phyloP scores from a whole-genome alignment of 371 early-diverging fungal species.

The Phascolomyces articulosus region DNA sequence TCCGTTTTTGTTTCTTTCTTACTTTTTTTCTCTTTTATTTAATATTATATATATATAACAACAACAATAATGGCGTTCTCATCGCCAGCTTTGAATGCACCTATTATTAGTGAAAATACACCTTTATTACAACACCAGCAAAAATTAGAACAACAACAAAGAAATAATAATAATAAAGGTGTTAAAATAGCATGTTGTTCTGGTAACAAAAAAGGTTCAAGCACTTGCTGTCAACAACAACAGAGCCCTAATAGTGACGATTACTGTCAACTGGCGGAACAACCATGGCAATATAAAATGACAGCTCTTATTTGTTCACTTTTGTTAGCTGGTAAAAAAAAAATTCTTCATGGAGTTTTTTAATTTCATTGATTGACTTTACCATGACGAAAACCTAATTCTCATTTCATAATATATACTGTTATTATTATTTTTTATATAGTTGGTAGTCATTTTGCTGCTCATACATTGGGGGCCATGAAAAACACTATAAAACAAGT shows the following conservation, averaged over 20 bases:
- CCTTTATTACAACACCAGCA: slow-evolving; percentile 8
- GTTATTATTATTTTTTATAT: slow-evolving; percentile 2
- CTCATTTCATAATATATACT: no score
- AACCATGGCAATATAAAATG: slow-evolving; percentile 62
- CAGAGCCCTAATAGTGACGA: slow-evolving; percentile 19
- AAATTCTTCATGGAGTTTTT: neutral
- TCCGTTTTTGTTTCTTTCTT: neutral
- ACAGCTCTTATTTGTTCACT: slow-evolving; percentile 66
- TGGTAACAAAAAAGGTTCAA: slow-evolving; percentile 1
- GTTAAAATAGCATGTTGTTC: neutral
- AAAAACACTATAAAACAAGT: slow-evolving; percentile 71
- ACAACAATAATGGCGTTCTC: slow-evolving; percentile 4
- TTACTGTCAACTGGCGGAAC: slow-evolving; percentile 37
- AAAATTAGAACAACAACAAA: no score
- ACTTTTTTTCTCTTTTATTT: neutral
- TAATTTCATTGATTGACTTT: neutral
- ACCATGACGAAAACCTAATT: no score
- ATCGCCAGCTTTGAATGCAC: neutral
- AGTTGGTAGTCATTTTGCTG: slow-evolving; percentile 80
- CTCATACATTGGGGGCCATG: slow-evolving; percentile 73
- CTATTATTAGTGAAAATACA: slow-evolving; percentile 6
- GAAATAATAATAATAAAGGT: neutral
- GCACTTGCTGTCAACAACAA: slow-evolving; percentile 14
- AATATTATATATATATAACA: neutral
- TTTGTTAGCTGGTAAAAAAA: slow-evolving; percentile 68